Conservation (phyloP, 2,329 filamentous ascomycete genomes). For the Aspergillus ustus region DNA sequence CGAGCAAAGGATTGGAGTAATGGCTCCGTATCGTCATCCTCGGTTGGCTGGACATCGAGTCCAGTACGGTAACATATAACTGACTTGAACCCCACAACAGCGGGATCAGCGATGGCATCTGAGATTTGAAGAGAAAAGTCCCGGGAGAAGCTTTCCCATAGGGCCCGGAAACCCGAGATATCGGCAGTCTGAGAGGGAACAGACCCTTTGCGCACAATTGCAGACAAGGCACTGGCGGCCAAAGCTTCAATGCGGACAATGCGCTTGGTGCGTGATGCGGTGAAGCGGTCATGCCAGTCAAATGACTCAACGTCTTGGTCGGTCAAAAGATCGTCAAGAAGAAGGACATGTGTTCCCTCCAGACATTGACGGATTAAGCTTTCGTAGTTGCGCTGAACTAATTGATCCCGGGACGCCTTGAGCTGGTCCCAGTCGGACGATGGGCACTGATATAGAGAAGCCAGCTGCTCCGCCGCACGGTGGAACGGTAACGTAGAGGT, state of each 20-base stretch:
- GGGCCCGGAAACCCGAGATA: constrained; percentile 13
- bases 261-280: constrained; percentile 66
- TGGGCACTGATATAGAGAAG: constrained; percentile 66
- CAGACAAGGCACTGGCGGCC: constrained; percentile 63
- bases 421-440: constrained; percentile 64
- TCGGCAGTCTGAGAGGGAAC: constrained; percentile 38
- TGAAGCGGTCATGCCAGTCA: constrained; percentile 69
- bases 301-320: constrained; percentile 62
- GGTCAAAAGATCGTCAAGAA: constrained; percentile 78
- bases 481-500: constrained; percentile 69
- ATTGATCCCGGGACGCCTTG: constrained; percentile 53
- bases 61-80: constrained; percentile 82
- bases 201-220: constrained; percentile 47
- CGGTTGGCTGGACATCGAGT: constrained; percentile 62
- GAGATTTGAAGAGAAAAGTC: constrained; percentile 52
- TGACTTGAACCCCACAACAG: constrained; percentile 80
- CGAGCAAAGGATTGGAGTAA: constrained; percentile 35
- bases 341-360: constrained; percentile 70
- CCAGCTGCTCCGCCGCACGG: constrained; percentile 71
- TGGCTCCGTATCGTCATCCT: constrained; percentile 44
- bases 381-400: constrained; percentile 56
- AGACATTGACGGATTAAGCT: constrained; percentile 69
- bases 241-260: constrained; percentile 79
- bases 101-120: constrained; percentile 63
- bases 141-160: constrained; percentile 31